Base-by-base conservation (phyloP, 345 rosid species). In the Nephelium lappaceum region DNA sequence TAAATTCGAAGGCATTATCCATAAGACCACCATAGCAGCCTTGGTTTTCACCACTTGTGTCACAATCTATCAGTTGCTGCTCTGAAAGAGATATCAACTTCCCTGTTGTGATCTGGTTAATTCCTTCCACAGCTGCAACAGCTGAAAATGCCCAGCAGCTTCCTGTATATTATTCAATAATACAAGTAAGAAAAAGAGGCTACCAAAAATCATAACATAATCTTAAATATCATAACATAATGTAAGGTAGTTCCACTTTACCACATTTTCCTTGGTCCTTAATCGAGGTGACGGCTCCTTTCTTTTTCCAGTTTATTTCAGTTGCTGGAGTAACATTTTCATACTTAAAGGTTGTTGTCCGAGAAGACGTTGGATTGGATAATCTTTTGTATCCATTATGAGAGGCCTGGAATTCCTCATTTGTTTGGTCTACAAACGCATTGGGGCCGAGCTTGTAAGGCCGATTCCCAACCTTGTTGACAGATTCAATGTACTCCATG, bases 191-290 rank as follows among this genome's bases (percentile, higher is more conserved):
- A 24, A 36, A n/a, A 5, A 51, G 19, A n/a, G 5, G 9, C 9
- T 6, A 5, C 21, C n/a, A 14, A 73, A 7, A 5, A 39, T 18
- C n/a, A 25, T 27, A 3, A 69, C 11, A 14, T 2, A n/a, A 45
- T n/a, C n/a, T n/a, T n/a, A n/a, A 58, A 58, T 1, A n/a, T n/a
- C n/a, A n/a, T n/a, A n/a, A n/a, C n/a, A n/a, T 58, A 19, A 58
- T 58, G 1, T 21, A 58, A 18, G 73, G 25, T 21, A n/a, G 25
- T n/a, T 58, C 57, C 4, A 9, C 3, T 7, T 47, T 73, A 83
- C 88, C 84, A 11, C 86, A 83, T 24, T 67, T 41, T 8, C 78
- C 83, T 78, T 83, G 86, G 68, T 85, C 66, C 81, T 85, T 85
- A 36, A 85, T 36, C 0, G 61, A 43, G 14, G 86, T 83, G 16